A percentile compares a stretch with the other conserved stretches of the same genome.
These are phyloP conservation scores for Schwanniomyces pseudopolymorphus DNA, from an alignment of 805 yeast genomes.

Conservation along the genomic window DNA sequence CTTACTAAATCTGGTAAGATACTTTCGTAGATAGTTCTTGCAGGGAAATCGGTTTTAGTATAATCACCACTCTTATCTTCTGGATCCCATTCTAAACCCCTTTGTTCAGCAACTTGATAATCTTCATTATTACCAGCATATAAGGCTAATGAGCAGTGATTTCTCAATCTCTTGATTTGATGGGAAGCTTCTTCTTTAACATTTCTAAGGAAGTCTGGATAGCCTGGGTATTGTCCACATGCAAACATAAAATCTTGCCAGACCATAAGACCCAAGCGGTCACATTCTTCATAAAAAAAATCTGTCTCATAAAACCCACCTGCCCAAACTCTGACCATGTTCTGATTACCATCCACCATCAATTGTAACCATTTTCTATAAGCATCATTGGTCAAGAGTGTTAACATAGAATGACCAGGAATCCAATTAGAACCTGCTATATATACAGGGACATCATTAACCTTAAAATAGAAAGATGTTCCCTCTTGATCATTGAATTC, in stretches of 20 bases:
- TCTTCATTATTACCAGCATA: constrained; percentile 50
- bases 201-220: constrained; percentile 29
- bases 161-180: constrained; percentile 43
- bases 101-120: constrained; percentile 42
- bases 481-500: constrained; percentile 31
- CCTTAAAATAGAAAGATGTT: constrained; percentile 40
- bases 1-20: constrained; percentile 35
- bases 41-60: constrained; percentile 41
- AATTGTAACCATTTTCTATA: constrained; percentile 36
- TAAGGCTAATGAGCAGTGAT: constrained; percentile 38
- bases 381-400: constrained; percentile 30
- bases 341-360: constrained; percentile 39
- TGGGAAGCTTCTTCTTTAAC: constrained; percentile 37
- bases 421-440: constrained; percentile 49
- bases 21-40: constrained; percentile 41
- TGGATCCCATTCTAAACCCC: constrained; percentile 26
- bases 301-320: constrained; percentile 49
- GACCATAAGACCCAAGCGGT: constrained; percentile 42
- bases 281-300: constrained; percentile 44
- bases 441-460: constrained; percentile 41
- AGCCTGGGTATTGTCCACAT: constrained; percentile 54
- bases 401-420: constrained; percentile 44
- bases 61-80: constrained; percentile 23
- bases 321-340: constrained; percentile 50
- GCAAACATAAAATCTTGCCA: constrained; percentile 63